Evolutionary conservation across 2,329 filamentous ascomycete genomes (phyloP).

Genomic region (Claviceps africana): DNA sequence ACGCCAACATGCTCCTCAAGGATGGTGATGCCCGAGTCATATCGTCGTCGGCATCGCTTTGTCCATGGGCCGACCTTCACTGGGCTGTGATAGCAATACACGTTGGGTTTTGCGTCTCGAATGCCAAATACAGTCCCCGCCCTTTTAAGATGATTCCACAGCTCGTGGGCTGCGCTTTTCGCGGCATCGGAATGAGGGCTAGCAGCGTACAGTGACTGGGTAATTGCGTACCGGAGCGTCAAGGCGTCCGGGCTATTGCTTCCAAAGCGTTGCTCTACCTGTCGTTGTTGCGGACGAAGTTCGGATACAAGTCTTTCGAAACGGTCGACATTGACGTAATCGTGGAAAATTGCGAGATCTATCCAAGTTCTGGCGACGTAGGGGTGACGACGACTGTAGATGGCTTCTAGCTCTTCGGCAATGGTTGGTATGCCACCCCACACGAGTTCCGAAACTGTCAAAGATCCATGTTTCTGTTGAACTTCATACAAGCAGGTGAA

Average conservation of each 20-base stretch:
- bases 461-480: slow-evolving; percentile 29
- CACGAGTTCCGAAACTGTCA: slow-evolving; percentile 27
- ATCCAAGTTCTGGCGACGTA: slow-evolving; percentile 29
- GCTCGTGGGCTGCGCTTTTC: slow-evolving; percentile 22
- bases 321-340: slow-evolving; percentile 22
- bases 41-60: slow-evolving; percentile 27
- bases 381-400: slow-evolving; percentile 28
- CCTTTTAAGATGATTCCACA: slow-evolving; percentile 23
- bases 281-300: slow-evolving; percentile 21
- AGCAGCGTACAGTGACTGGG: slow-evolving; percentile 24
- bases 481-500: slow-evolving; percentile 30
- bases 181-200: slow-evolving; percentile 21
- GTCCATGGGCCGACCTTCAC: slow-evolving; percentile 30
- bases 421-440: slow-evolving; percentile 28
- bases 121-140: slow-evolving; percentile 22
- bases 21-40: slow-evolving; percentile 23
- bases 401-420: slow-evolving; percentile 30
- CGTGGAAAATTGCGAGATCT: slow-evolving; percentile 27
- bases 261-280: slow-evolving; percentile 22
- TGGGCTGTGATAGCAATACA: slow-evolving; percentile 29
- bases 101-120: slow-evolving; percentile 23
- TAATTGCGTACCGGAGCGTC: slow-evolving; percentile 26
- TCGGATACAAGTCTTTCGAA: slow-evolving; percentile 24
- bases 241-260: slow-evolving; percentile 21
- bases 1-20: slow-evolving; percentile 25